Percentiles rank a stretch among this genome's conserved stretches.
These are phyloP conservation scores for Cercospora sp. DNA, from an alignment of 2,329 filamentous ascomycete species.

Conservation along the genomic window DNA sequence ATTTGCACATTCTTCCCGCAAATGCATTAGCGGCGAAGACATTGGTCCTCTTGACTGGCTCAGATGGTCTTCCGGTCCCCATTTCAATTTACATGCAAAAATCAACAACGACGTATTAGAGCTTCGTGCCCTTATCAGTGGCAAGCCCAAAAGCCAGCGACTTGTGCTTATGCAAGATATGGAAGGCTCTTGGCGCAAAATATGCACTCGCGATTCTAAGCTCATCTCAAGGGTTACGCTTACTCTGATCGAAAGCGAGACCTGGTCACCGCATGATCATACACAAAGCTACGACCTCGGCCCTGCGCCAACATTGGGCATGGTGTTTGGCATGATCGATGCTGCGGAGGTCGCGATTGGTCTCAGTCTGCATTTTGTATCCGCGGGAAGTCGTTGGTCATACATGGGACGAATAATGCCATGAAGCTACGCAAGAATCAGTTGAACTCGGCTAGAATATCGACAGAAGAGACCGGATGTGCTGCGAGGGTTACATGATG, in stretches of 20 bases:
- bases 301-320: neutral
- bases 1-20: neutral
- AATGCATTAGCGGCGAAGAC: neutral
- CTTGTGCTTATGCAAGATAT: neutral
- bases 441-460: too few relatives aligned
- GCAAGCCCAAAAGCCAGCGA: neutral
- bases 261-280: neutral
- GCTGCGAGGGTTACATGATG: too few relatives aligned
- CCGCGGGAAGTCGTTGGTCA: too few relatives aligned
- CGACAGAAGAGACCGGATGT: too few relatives aligned
- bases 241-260: neutral
- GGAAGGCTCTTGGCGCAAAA: neutral
- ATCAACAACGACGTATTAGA: neutral
- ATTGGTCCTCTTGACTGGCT: neutral
- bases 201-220: neutral
- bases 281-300: neutral
- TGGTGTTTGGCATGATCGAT: neutral
- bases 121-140: neutral
- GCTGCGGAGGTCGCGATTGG: neutral
- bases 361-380: too few relatives aligned
- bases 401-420: too few relatives aligned
- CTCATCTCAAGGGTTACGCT: neutral
- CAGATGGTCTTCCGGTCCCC: neutral
- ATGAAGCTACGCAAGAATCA: too few relatives aligned
- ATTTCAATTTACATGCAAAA: neutral